Evolutionary conservation across 129 eudicot genomes (phyloP), one percentile per base, ranked within the genome.

Genomic region (Calendula officinalis): DNA sequence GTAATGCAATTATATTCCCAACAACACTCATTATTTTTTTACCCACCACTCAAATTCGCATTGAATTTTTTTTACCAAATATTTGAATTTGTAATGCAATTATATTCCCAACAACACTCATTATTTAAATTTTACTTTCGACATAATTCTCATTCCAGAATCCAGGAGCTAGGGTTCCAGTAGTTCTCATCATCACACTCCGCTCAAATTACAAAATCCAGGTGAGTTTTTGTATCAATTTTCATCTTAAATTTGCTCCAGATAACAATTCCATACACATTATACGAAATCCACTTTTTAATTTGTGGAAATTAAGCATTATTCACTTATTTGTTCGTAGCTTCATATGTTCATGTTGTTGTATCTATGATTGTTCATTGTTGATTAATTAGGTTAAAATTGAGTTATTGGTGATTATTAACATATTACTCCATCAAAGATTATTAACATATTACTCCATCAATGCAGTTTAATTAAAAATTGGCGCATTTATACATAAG

Each of bases 401-500:
- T 2, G 37, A 16, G 17, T 27, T 16, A 27, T 40, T 40, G 7
- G 10, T 40, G 52, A 15, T 49, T 8, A 39, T 68, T 9, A 71
- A 41, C 46, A n/a, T 62, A 5, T n/a, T 39, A 56, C 35, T 40
- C 22, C n/a, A n/a, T n/a, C n/a, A n/a, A n/a, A n/a, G n/a, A 38
- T 49, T 7, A 49, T 70, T 60, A 39, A 48, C 6, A 60, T 42
- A 8, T 16, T n/a, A 54, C 66, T 30, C 4, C 41, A 22, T 48
- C 7, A 7, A 16, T 22, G 53, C 45, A 14, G 40, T 35, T 44
- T 49, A 35, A 36, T 69, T 7, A n/a, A 74, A 84, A 84, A 12
- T 65, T 76, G 66, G 55, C 78, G 37, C 96, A 81, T 51, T 17
- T 84, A 60, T 86, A 81, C 80, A 88, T 88, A 71, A 83, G 62